These are phyloP conservation scores for Coccomyxa subellipsoidea DNA, from an alignment of 163 green algal species.

Conservation along the genomic window DNA sequence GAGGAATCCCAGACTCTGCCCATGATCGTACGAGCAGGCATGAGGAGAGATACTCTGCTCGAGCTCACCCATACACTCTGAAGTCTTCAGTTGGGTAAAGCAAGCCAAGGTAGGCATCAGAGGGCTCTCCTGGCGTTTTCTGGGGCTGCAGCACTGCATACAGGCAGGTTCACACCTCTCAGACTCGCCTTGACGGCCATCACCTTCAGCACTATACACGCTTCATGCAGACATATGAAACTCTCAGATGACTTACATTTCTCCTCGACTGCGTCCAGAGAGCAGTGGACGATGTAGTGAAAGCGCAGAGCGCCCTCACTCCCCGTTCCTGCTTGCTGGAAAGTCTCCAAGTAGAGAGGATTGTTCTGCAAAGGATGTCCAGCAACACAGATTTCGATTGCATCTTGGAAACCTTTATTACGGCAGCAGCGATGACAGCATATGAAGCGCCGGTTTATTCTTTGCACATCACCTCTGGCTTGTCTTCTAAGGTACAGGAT, in stretches of 20 bases:
- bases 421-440: too few relatives aligned
- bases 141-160: conserved; percentile 47
- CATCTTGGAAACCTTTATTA: not conserved
- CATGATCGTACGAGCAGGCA: too few relatives aligned
- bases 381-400: not conserved
- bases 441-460: not conserved
- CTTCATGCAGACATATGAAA: too few relatives aligned
- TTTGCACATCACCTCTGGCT: not conserved
- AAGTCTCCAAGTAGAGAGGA: conserved; percentile 57
- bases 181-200: too few relatives aligned
- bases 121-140: conserved; percentile 38
- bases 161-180: too few relatives aligned
- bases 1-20: too few relatives aligned
- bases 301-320: conserved; percentile 63
- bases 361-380: conserved; percentile 36
- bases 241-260: conserved; percentile 38
- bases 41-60: too few relatives aligned
- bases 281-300: conserved; percentile 79
- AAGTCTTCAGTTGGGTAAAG: conserved; percentile 82
- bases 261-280: conserved; percentile 85
- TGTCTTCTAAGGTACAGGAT: too few relatives aligned
- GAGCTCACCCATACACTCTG: conserved; percentile 67
- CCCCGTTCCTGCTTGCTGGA: conserved; percentile 20
- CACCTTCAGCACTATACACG: too few relatives aligned
- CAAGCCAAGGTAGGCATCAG: conserved; percentile 77